Evolutionary conservation across 208 protist species (phyloP), one percentile per base, ranked within the genome.

Genomic region (Trypanosoma cruzi): DNA sequence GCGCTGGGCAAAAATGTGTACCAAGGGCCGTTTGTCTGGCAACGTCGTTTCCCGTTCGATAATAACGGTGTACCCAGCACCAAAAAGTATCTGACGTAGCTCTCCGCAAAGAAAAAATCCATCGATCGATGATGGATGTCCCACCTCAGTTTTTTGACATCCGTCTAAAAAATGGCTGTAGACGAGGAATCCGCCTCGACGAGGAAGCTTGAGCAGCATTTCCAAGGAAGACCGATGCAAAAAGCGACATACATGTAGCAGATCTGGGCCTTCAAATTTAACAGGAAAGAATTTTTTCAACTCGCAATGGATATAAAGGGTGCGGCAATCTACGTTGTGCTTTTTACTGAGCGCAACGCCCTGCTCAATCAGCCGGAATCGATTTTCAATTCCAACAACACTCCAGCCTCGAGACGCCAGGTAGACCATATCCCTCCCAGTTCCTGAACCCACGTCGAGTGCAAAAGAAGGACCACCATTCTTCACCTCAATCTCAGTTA

Each of bases 121-220:
- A 20, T 44, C 63, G 10, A 29, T 53, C 31, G 77, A 73, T 22
- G 71, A 80, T 3, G 82, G 78, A n/a, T 71, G 70, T 10, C 75
- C 79, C 4, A 84, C 59, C 2, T 53, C 34, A 0, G 75, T 85
- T 0, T 71, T 42, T 50, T 86, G 55, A 37, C 80, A 86, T 5
- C 81, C 86, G 18, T 87, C 79, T 0, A 86, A 64, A 37, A 89
- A 86, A 54, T 86, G 81, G 18, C 75, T 86, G 71, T 88, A 89
- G 0, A 84, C 32, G 8, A 89, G 42, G 4, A 77, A 52, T 6
- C 83, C 86, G 6, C 74, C 71, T 16, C 58, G 69, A 1, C 73
- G 52, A 2, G 80, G 65, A 6, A 76, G 36, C 26, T 46, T 20
- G 6, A 75, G 22, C 0, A 92, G 58, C 10, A 0, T 24, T 16